Evolutionary conservation across 2,329 filamentous ascomycete species (phyloP), one percentile per base, ranked within the genome.

Genomic region (Colletotrichum higginsianum): DNA sequence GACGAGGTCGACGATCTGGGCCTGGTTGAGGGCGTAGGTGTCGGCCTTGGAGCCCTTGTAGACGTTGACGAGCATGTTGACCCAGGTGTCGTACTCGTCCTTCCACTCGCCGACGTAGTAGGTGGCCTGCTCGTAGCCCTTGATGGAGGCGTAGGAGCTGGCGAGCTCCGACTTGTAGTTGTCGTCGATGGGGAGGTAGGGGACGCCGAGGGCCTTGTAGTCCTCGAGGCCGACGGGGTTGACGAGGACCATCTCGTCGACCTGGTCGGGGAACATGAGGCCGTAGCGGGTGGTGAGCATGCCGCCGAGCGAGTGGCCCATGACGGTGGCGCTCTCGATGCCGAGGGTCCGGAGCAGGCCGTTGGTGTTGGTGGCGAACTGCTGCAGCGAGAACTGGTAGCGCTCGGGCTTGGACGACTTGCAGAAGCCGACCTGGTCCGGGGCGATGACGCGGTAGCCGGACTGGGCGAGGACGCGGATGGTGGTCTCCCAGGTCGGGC

Each of bases 391-490:
- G 79, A 87, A 88, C 75, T 89, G 86, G 76, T 89, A 89, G 15
- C 75, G 75, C 1, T 76, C 75, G 0, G 86, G 85, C 77, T 89
- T 89, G 35, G 84, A 83, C 11, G 86, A 88, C 77, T 89, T 89
- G 83, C 87, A 89, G 79, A 88, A 89, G 70, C 87, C 87, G 57
- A 89, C 79, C 73, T 89, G 86, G 73, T 89, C 87, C 0, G 86
- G 85, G 2, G 86, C 79, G 61, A 89, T 83, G 62, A 89, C 85
- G 49, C 87, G 85, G 74, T 87, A 88, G 52, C 86, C 87, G 38
- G 76, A 77, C 2, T 74, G 72, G 4, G 80, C 75, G 65, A 89
- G 82, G 13, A 79, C 76, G 13, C 77, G 73, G n/a, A 85, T 84
- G 16, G 86, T 88, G 18, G 77, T 78, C 65, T 83, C 80, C 87